Percentiles rank a stretch among this genome's conserved stretches.
These are phyloP conservation scores for Pecoramyces ruminantium DNA, from an alignment of 192 early-diverging fungal genomes.

Conservation along the genomic window DNA sequence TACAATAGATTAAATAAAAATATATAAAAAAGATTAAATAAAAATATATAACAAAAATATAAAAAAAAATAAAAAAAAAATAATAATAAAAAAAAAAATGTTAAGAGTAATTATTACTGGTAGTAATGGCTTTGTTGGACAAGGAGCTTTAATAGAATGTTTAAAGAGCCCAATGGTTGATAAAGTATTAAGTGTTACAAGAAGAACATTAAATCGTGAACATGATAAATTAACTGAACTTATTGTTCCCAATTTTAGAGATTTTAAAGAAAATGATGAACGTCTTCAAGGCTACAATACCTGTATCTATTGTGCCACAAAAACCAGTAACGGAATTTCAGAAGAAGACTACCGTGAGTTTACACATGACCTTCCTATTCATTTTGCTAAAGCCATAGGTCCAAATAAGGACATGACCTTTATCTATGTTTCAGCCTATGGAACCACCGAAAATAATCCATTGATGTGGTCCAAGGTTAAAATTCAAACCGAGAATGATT, in stretches of 20 bases:
- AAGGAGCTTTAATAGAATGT: not conserved
- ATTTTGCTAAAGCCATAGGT: not conserved
- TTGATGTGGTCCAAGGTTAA: not conserved
- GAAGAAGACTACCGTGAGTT: not conserved
- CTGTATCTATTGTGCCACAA: not conserved
- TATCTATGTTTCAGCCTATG: not conserved
- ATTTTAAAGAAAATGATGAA: not conserved
- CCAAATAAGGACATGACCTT: not conserved
- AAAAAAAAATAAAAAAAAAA: too few relatives aligned
- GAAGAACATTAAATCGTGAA: not conserved
- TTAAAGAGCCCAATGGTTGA: not conserved
- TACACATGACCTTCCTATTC: not conserved
- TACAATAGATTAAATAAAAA: too few relatives aligned
- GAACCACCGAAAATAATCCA: too few relatives aligned
- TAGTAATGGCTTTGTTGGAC: not conserved
- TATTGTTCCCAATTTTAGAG: not conserved
- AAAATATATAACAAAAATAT: too few relatives aligned
- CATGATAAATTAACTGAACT: not conserved
- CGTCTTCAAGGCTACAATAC: not conserved
- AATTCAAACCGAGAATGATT: not conserved
- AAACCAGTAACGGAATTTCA: not conserved
- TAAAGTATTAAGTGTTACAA: not conserved
- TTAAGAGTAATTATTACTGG: not conserved
- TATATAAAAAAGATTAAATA: too few relatives aligned
- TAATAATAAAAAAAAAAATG: not conserved